Evolutionary conservation across 2,329 filamentous ascomycete genomes (phyloP).

Genomic region (Colletotrichum musicola): DNA sequence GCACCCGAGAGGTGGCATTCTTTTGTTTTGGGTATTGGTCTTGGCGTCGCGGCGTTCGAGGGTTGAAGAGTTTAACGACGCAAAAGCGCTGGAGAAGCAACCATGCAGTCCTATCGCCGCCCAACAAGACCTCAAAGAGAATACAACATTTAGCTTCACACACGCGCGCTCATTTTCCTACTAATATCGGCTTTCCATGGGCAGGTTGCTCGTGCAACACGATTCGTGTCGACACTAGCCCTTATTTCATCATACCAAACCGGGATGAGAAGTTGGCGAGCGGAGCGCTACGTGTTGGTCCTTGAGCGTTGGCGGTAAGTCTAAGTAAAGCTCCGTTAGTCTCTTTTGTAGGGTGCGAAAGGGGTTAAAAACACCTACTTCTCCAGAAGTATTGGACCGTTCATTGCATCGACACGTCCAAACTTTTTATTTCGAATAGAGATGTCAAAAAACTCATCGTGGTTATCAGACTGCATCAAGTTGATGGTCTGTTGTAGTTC

Average conservation of each 20-base stretch:
- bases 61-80: constrained; percentile 22
- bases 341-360: not conserved
- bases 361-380: constrained; percentile 71
- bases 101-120: not conserved
- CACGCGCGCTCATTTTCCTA: too few species aligned
- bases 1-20: too few species aligned
- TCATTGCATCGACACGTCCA: constrained; percentile 89
- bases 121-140: not conserved
- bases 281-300: constrained; percentile 70
- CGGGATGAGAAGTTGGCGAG: constrained; percentile 80
- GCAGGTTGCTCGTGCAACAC: not conserved
- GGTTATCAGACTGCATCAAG: constrained; percentile 87
- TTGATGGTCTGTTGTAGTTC: constrained; percentile 94
- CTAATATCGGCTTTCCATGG: too few species aligned
- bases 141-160: too few species aligned
- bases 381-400: constrained; percentile 89
- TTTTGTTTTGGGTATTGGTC: constrained; percentile 14
- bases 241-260: constrained; percentile 73
- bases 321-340: constrained; percentile 55
- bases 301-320: constrained; percentile 73
- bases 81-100: constrained; percentile 5
- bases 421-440: constrained; percentile 93
- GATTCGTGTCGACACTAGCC: not conserved
- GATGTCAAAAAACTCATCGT: constrained; percentile 97
- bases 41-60: constrained; percentile 34